Conservation (phyloP, 202 grass and related monocot species). For the Brachypodium distachyon region DNA sequence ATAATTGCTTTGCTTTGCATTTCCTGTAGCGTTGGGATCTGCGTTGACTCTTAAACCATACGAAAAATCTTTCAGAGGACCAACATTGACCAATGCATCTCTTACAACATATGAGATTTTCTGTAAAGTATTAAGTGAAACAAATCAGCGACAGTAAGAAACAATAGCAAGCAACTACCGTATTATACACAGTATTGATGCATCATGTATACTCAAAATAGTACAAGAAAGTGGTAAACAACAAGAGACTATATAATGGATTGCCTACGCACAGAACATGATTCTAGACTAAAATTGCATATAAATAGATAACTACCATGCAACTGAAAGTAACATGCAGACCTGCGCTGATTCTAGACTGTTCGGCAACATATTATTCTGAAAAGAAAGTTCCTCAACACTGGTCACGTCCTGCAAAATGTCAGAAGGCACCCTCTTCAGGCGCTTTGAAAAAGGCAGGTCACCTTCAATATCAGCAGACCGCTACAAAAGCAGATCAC, state of each 20-base stretch:
- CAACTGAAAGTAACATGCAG: slow-evolving; percentile 3
- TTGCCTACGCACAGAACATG: not conserved
- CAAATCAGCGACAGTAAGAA: slow-evolving; percentile 15
- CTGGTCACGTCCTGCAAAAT: slow-evolving; percentile 74
- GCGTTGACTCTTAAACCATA: slow-evolving; percentile 88
- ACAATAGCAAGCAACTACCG: not conserved
- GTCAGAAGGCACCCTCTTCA: slow-evolving; percentile 75
- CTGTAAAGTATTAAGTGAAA: slow-evolving; percentile 39
- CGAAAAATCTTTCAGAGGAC: slow-evolving; percentile 91
- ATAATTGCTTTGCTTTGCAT: slow-evolving; percentile 96
- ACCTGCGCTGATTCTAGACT: slow-evolving; percentile 77
- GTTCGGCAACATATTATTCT: slow-evolving; percentile 55
- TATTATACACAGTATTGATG: not conserved
- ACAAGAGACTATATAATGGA: not conserved
- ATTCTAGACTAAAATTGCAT: not conserved
- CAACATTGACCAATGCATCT: slow-evolving; percentile 91
- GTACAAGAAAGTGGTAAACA: not conserved
- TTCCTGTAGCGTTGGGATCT: slow-evolving; percentile 63
- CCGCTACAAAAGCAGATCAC: slow-evolving; percentile 21
- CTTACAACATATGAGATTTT: slow-evolving; percentile 82
- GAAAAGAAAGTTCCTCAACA: slow-evolving; percentile 85
- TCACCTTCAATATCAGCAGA: slow-evolving; percentile 66
- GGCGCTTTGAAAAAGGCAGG: slow-evolving; percentile 61
- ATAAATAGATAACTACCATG: not conserved
- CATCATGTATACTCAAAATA: not conserved